Evolutionary conservation across 495 filamentous ascomycete genomes (phyloP).

Genomic region (Xeromyces bisporus): DNA sequence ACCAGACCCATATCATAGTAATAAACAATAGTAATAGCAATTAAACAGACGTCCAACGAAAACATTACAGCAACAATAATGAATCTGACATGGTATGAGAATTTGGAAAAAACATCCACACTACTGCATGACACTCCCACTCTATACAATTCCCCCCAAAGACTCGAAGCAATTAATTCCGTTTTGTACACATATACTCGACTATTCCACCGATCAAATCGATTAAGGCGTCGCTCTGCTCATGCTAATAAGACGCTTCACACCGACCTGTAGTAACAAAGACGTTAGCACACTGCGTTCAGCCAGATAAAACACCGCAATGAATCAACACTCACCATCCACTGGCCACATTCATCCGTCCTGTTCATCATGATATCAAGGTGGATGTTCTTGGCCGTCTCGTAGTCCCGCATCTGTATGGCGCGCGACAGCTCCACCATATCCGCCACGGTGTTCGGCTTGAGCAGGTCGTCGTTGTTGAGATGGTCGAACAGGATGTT

Average conservation of each 20-base stretch:
- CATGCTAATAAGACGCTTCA: constrained; percentile 86
- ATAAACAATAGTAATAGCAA: too few relatives aligned
- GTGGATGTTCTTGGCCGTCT: constrained; percentile 57
- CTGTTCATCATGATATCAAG: constrained; percentile 67
- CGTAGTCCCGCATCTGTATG: constrained; percentile 55
- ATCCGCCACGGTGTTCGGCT: constrained; percentile 59
- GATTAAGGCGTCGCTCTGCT: constrained; percentile 53
- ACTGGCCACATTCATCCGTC: constrained; percentile 72
- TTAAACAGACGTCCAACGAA: too few relatives aligned
- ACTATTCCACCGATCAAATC: too few relatives aligned
- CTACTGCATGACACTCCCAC: too few relatives aligned
- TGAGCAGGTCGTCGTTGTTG: constrained; percentile 84
- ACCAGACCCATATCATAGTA: too few relatives aligned
- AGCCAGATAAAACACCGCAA: constrained; percentile 2
- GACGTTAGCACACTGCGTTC: constrained; percentile 3
- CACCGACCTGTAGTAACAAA: constrained; percentile 45
- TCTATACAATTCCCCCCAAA: too few relatives aligned
- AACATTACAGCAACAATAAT: too few relatives aligned
- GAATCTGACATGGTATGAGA: too few relatives aligned
- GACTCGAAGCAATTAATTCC: too few relatives aligned
- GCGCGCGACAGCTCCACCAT: constrained; percentile 51
- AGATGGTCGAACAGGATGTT: constrained; percentile 88
- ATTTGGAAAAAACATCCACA: too few relatives aligned
- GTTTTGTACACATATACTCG: too few relatives aligned
- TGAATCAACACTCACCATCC: constrained; percentile 61